Evolutionary conservation across 2,329 filamentous ascomycete genomes (phyloP).

Genomic region (Trichoderma arundinaceum): DNA sequence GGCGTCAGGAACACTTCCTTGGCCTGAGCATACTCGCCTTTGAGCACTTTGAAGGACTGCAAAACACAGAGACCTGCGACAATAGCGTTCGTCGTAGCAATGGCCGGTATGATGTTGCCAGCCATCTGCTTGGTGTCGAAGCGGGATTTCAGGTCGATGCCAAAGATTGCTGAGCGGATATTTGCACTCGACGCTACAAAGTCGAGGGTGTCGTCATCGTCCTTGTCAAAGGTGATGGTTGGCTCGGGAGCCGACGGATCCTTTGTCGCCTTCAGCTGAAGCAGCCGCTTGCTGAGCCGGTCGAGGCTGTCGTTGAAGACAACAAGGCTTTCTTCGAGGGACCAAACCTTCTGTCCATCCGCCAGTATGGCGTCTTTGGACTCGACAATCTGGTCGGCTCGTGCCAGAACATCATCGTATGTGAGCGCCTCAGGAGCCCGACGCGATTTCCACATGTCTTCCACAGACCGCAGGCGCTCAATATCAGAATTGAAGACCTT

Average conservation of each 20-base stretch:
- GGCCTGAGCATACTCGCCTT: slow-evolving; percentile 69
- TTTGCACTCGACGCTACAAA: slow-evolving; percentile 93
- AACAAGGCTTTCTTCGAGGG: slow-evolving; percentile 78
- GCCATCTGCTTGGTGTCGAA: slow-evolving; percentile 99
- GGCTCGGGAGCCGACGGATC: slow-evolving; percentile 60
- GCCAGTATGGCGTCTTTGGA: slow-evolving; percentile 60
- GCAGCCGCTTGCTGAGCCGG: slow-evolving; percentile 75
- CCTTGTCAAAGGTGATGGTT: slow-evolving; percentile 90
- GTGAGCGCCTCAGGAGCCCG: slow-evolving; percentile 74
- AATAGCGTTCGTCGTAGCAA: slow-evolving; percentile 97
- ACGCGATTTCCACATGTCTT: slow-evolving; percentile 94
- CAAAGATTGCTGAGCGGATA: slow-evolving; percentile 85
- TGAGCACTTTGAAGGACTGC: slow-evolving; percentile 89
- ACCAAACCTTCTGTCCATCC: slow-evolving; percentile 80
- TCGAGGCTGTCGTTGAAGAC: slow-evolving; percentile 86
- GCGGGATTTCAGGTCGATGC: slow-evolving; percentile 84
- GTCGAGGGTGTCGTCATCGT: slow-evolving; percentile 91
- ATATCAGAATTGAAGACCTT: slow-evolving; percentile 93
- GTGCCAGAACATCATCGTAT: slow-evolving; percentile 65
- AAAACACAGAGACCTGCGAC: slow-evolving; percentile 91
- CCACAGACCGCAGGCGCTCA: slow-evolving; percentile 79
- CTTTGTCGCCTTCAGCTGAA: slow-evolving; percentile 62
- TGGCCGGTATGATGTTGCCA: slow-evolving; percentile 97
- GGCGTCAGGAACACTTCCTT: slow-evolving; percentile 87
- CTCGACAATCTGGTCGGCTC: slow-evolving; percentile 56